Percentiles rank a stretch among this genome's conserved stretches.
Evolutionary conservation across 2,329 filamentous ascomycete species (phyloP).

Genomic region (Xylaria sp.): DNA sequence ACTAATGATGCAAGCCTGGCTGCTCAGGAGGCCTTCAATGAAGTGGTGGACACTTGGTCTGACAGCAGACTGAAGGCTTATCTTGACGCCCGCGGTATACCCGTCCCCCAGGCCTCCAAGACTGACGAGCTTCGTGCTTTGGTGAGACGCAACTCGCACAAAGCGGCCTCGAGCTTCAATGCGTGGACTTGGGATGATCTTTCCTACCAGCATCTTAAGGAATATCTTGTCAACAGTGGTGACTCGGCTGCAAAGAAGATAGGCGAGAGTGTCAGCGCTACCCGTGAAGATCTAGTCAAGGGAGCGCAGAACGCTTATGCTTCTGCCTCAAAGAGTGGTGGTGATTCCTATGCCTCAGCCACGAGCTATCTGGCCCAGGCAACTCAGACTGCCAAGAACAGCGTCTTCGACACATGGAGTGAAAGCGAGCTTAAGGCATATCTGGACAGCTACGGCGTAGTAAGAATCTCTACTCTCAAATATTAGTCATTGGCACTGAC

Average conservation of each 20-base stretch:
- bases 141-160: conserved; percentile 78
- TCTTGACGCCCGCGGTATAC: conserved; percentile 79
- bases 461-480: conserved; percentile 47
- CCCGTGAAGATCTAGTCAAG: conserved; percentile 77
- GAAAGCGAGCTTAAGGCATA: conserved; percentile 80
- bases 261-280: conserved; percentile 70
- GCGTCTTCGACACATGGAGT: conserved; percentile 78
- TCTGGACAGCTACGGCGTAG: conserved; percentile 80
- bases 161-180: conserved; percentile 73
- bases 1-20: conserved; percentile 74
- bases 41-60: conserved; percentile 72
- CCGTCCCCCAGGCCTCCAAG: conserved; percentile 77
- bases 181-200: conserved; percentile 86
- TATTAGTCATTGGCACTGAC: conserved; percentile 43
- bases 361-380: conserved; percentile 76
- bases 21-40: conserved; percentile 74
- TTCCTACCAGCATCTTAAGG: conserved; percentile 75
- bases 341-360: conserved; percentile 70
- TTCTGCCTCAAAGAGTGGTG: conserved; percentile 69
- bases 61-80: conserved; percentile 82
- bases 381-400: conserved; percentile 72
- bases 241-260: conserved; percentile 67
- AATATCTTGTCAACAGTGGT: conserved; percentile 64
- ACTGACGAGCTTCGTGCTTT: conserved; percentile 78
- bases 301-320: conserved; percentile 71